Conservation (phyloP, 2,329 filamentous ascomycete genomes). For the Ploettnerulaceae sp. region DNA sequence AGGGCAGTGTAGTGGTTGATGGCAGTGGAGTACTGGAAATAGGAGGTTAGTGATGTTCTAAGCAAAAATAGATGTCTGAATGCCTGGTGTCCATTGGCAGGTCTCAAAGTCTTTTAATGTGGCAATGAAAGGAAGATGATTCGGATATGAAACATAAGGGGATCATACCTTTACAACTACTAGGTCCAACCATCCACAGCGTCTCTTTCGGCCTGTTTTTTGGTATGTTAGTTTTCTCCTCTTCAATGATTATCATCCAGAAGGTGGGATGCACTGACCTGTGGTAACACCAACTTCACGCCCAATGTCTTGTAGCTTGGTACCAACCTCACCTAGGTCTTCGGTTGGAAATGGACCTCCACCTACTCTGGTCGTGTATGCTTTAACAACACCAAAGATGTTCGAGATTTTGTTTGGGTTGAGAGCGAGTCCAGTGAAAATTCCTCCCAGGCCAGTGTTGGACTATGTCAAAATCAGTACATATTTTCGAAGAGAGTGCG, state of each 20-base stretch:
- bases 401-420: slow-evolving; percentile 57
- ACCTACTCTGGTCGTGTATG: slow-evolving; percentile 57
- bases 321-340: slow-evolving; percentile 42
- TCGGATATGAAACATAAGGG: no score
- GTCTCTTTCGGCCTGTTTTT: slow-evolving; percentile 45
- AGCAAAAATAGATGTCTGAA: no score
- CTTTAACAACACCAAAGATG: slow-evolving; percentile 62
- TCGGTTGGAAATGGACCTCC: slow-evolving; percentile 64
- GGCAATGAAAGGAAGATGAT: no score
- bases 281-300: slow-evolving; percentile 39
- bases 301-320: slow-evolving; percentile 45
- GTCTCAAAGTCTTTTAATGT: no score
- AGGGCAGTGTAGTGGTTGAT: slow-evolving; percentile 38
- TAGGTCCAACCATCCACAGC: slow-evolving; percentile 55
- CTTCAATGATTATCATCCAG: no score
- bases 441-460: slow-evolving; percentile 53
- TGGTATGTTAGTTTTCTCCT: no score
- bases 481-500: not conserved
- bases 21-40: slow-evolving; percentile 47
- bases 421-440: slow-evolving; percentile 57
- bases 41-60: slow-evolving; percentile 27
- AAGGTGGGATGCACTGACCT: slow-evolving; percentile 23
- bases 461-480: slow-evolving; percentile 31
- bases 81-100: no score
- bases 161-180: slow-evolving; percentile 38